These are phyloP conservation scores for Mycena vitilis DNA, from an alignment of 768 basidiomycete species.

Conservation along the genomic window DNA sequence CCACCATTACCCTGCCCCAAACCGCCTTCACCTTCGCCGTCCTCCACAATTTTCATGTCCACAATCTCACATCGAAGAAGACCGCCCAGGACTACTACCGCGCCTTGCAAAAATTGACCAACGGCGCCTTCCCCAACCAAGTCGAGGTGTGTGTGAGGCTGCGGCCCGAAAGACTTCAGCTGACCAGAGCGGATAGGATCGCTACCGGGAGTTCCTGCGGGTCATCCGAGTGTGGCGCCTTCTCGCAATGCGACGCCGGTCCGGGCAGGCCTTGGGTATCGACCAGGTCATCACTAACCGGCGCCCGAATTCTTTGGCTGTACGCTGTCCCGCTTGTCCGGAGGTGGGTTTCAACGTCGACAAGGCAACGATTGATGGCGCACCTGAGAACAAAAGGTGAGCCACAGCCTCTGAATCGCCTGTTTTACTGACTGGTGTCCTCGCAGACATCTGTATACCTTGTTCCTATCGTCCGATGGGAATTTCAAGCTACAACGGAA, in stretches of 20 bases:
- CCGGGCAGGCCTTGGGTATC: slow-evolving; percentile 40
- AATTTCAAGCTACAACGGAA: slow-evolving; percentile 21
- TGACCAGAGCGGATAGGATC: slow-evolving; percentile 32
- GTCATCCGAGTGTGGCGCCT: slow-evolving; percentile 41
- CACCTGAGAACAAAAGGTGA: slow-evolving; percentile 9
- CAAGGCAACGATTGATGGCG: slow-evolving; percentile 30
- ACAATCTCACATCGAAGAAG: slow-evolving; percentile 46
- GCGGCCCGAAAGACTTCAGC: not conserved
- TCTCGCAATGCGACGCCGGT: slow-evolving; percentile 32
- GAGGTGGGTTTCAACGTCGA: slow-evolving; percentile 43
- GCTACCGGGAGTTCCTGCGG: slow-evolving; percentile 37
- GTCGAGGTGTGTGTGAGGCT: not conserved
- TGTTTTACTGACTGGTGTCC: not conserved
- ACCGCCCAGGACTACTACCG: slow-evolving; percentile 44
- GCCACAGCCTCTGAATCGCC: not conserved
- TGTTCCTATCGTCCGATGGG: slow-evolving; percentile 15
- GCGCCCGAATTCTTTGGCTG: slow-evolving; percentile 28
- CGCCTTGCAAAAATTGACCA: slow-evolving; percentile 37
- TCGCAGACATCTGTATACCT: slow-evolving; percentile 2
- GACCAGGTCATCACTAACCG: slow-evolving; percentile 30
- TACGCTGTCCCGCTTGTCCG: slow-evolving; percentile 44
- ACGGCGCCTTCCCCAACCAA: slow-evolving; percentile 38
- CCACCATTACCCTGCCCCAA: slow-evolving; percentile 28
- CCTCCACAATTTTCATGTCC: slow-evolving; percentile 44
- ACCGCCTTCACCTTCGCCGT: slow-evolving; percentile 35